These are phyloP conservation scores for Tuber brumale DNA, from an alignment of 495 filamentous ascomycete species.

Conservation along the genomic window DNA sequence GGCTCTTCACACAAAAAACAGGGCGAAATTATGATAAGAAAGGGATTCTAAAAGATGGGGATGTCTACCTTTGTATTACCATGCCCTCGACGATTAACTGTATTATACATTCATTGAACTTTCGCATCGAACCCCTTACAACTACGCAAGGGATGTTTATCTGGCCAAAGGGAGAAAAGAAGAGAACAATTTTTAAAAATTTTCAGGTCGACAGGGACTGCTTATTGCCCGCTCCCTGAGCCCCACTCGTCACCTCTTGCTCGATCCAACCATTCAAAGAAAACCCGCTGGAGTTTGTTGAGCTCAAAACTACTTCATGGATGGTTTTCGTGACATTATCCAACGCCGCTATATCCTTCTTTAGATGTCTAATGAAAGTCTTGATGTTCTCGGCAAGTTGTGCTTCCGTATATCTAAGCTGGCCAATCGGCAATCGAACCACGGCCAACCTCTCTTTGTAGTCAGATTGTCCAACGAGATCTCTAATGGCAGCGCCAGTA, in stretches of 20 bases:
- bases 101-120: not conserved
- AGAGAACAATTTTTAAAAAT: not conserved
- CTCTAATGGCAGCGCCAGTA: conserved; percentile 60
- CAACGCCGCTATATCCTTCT: conserved; percentile 63
- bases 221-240: not conserved
- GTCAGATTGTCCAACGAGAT: conserved; percentile 72
- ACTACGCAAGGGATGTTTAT: not conserved
- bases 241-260: not conserved
- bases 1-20: not conserved
- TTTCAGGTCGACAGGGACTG: not conserved
- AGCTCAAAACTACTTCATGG: conserved; percentile 89
- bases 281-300: conserved; percentile 79
- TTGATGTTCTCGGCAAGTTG: conserved; percentile 80
- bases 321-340: conserved; percentile 70
- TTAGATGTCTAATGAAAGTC: conserved; percentile 65
- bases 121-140: not conserved
- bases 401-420: conserved; percentile 81
- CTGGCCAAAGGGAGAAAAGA: not conserved
- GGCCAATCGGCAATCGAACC: conserved; percentile 79
- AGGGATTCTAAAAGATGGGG: not conserved
- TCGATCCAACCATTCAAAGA: conserved; percentile 69
- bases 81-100: not conserved
- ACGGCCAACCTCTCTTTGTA: conserved; percentile 83
- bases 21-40: not conserved
- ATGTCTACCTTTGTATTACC: not conserved